Evolutionary conservation across 306 rosid species (phyloP).

Genomic region (Castanea sativa): DNA sequence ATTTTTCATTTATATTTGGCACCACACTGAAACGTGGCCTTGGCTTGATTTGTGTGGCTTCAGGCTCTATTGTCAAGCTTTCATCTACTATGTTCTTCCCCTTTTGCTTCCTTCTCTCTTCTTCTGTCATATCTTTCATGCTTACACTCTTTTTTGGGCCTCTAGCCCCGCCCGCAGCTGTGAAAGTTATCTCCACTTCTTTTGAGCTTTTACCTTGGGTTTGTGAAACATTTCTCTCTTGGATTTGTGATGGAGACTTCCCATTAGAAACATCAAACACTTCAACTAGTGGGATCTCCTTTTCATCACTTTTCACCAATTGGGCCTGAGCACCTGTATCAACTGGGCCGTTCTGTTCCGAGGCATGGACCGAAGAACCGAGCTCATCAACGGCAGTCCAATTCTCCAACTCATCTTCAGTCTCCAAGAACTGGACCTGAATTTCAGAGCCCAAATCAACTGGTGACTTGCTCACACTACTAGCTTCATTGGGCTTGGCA

Average conservation of each 20-base stretch:
- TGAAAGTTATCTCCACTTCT: not conserved
- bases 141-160: not conserved
- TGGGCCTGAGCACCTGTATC: not conserved
- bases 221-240: not conserved
- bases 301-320: not conserved
- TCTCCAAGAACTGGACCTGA: constrained; percentile 11
- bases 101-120: constrained; percentile 20
- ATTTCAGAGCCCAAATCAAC: not conserved
- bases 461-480: not conserved
- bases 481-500: no score
- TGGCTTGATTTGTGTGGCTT: constrained; percentile 4
- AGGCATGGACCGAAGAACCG: not conserved
- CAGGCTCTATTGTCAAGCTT: not conserved
- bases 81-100: constrained; percentile 17
- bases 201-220: not conserved
- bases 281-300: not conserved
- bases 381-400: constrained; percentile 4
- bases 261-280: not conserved
- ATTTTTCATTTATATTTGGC: constrained; percentile 29
- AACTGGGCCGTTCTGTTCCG: not conserved
- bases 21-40: constrained; percentile 24
- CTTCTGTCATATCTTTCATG: not conserved
- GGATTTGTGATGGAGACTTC: no score
- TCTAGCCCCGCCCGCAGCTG: not conserved
- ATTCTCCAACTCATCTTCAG: not conserved